These are phyloP conservation scores for Austroboletus niveus DNA, from an alignment of 1,284 basidiomycete species.

Conservation along the genomic window DNA sequence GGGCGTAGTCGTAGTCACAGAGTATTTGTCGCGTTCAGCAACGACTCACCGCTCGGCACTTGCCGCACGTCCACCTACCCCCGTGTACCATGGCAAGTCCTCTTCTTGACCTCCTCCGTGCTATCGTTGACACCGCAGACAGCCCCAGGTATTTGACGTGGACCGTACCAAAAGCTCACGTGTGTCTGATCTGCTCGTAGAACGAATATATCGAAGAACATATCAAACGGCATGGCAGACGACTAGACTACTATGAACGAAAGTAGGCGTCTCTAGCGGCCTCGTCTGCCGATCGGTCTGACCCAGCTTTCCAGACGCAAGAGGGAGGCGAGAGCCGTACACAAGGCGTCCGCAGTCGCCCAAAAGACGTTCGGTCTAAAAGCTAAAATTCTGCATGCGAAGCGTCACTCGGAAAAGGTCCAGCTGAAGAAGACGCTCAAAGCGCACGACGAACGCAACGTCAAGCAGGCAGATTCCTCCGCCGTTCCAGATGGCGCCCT, in stretches of 20 bases:
- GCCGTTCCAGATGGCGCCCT: slow-evolving; percentile 85
- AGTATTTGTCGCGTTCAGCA: not conserved
- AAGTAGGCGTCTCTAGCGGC: slow-evolving; percentile 53
- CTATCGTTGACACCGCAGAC: slow-evolving; percentile 21
- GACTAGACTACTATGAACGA: slow-evolving; percentile 82
- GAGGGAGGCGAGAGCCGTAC: slow-evolving; percentile 87
- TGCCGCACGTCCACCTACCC: slow-evolving; percentile 28
- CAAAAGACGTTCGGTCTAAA: slow-evolving; percentile 97
- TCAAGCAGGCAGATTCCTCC: slow-evolving; percentile 88
- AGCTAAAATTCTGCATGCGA: slow-evolving; percentile 96
- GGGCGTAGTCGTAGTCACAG: slow-evolving; percentile 10
- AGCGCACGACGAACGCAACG: slow-evolving; percentile 97
- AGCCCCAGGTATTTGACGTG: slow-evolving; percentile 64
- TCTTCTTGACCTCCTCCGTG: slow-evolving; percentile 12
- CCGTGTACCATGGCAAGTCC: slow-evolving; percentile 54
- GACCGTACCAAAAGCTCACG: not conserved
- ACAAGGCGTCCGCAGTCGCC: slow-evolving; percentile 83
- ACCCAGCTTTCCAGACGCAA: slow-evolving; percentile 69
- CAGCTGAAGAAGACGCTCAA: slow-evolving; percentile 99
- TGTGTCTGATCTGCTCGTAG: slow-evolving; percentile 38
- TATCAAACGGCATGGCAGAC: slow-evolving; percentile 83
- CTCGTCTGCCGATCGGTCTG: slow-evolving; percentile 1
- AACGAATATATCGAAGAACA: slow-evolving; percentile 93
- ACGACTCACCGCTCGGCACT: slow-evolving; percentile 14
- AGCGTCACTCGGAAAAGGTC: slow-evolving; percentile 95